Base-by-base conservation (phyloP, 2,329 filamentous ascomycete species). In the Xylaria sp. region DNA sequence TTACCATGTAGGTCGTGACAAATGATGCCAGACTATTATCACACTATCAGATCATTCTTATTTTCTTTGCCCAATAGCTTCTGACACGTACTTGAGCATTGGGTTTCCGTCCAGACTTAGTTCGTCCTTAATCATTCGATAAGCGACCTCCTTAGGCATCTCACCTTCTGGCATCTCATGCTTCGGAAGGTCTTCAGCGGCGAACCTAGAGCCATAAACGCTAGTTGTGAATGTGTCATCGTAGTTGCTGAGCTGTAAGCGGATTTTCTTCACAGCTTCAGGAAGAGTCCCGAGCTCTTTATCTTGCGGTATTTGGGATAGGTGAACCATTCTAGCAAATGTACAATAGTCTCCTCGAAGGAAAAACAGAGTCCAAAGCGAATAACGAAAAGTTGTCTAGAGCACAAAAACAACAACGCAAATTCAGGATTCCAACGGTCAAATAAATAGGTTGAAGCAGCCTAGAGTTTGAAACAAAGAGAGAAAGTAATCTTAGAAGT, bases 51-150 rank as follows among this genome's bases (percentile, higher is more conserved):
- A 44, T 64, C 20, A 46, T 64, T 46, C 49, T 40, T 31, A 15
- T 51, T 28, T 51, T 54, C 36, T 40, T 54, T 46, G 6, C 51
- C 36, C 38, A 20, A 58, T 46, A 42, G 20, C 36, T 40, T 51
- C 13, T 33, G 31, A 38, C 9, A 77, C 85, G 74, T 82, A 92
- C 90, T 91, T 93, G 71, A 97, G 87, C 86, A 94, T 95, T 9
- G 94, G 93, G 75, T 95, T 97, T 65, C 94, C 94, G 79, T 98
- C 95, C 61, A 97, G 85, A 72, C 92, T 96, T 72, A 97, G 85
- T 78, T 97, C 93, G 79, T 97, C 95, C 84, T 93, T 95, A 85
- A 97, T 97, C 92, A 97, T 92, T 58, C 94, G 91, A 81, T 97
- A 97, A n/a, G 95, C 95, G 61, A 97, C 88, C 74, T 97, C 92